Percentiles rank a stretch among this genome's conserved stretches.
Evolutionary conservation across 1,139 yeast genomes (phyloP).

Genomic region (Pichia sorboxylosa): DNA sequence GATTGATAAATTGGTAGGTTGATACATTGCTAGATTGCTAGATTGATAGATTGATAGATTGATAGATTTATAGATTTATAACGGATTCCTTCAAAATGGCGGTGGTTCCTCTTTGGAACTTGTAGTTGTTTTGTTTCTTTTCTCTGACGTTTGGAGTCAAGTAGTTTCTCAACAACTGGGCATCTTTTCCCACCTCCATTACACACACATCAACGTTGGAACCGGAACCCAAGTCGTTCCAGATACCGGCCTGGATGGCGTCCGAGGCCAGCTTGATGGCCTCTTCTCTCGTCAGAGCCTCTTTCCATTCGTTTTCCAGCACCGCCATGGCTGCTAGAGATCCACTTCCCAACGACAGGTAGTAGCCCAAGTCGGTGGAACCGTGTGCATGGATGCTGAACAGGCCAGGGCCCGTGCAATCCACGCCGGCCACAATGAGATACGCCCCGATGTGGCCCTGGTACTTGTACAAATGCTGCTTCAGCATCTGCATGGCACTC

Average conservation of each 20-base stretch:
- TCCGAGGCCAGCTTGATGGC: slow-evolving; percentile 83
- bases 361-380: slow-evolving; percentile 89
- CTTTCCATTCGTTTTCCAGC: slow-evolving; percentile 77
- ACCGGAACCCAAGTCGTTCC: slow-evolving; percentile 98
- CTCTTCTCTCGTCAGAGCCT: slow-evolving; percentile 68
- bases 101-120: slow-evolving; percentile 85
- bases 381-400: slow-evolving; percentile 96
- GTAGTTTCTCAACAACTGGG: slow-evolving; percentile 74
- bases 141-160: slow-evolving; percentile 84
- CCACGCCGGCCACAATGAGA: slow-evolving; percentile 91
- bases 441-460: slow-evolving; percentile 97
- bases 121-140: slow-evolving; percentile 69
- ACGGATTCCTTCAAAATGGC: slow-evolving; percentile 62
- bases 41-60: no score
- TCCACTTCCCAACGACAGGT: slow-evolving; percentile 89
- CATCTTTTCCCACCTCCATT: slow-evolving; percentile 86
- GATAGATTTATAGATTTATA: no score
- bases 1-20: no score
- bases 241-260: slow-evolving; percentile 95
- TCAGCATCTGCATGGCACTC: slow-evolving; percentile 83
- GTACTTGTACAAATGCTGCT: slow-evolving; percentile 90
- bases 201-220: slow-evolving; percentile 95
- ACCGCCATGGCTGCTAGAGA: slow-evolving; percentile 99
- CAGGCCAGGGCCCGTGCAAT: slow-evolving; percentile 90
- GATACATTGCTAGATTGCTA: no score